Conservation (phyloP, 768 basidiomycete species). For the Termitomyces sp. region DNA sequence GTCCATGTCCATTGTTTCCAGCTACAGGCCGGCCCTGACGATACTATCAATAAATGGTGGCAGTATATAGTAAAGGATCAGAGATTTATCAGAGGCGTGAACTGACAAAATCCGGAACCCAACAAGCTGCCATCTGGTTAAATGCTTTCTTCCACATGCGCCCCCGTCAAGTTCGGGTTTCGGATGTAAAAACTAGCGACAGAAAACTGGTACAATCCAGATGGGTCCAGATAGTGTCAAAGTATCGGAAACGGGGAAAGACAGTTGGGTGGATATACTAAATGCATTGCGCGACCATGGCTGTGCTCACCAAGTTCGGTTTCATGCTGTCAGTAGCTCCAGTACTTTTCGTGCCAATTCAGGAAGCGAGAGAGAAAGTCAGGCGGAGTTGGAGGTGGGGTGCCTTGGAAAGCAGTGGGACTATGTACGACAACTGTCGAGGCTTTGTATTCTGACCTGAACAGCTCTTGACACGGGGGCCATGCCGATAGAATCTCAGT, state of each 20-base stretch:
- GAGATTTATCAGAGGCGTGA: not conserved
- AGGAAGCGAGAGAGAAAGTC: not conserved
- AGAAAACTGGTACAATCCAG: not conserved
- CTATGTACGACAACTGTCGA: not conserved
- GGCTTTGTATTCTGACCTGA: conserved; percentile 1
- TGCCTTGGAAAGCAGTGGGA: not conserved
- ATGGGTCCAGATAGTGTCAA: not conserved
- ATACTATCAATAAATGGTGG: conserved; percentile 8
- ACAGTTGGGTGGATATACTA: not conserved
- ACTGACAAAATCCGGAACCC: not conserved
- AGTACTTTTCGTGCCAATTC: not conserved
- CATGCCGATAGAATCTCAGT: conserved; percentile 4
- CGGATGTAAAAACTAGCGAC: not conserved
- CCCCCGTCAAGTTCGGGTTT: not conserved
- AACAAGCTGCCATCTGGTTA: not conserved
- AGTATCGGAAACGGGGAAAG: not conserved
- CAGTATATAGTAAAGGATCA: not conserved
- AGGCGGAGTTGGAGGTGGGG: not conserved
- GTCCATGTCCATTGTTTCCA: not conserved
- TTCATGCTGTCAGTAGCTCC: conserved; percentile 1
- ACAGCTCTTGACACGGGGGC: not conserved
- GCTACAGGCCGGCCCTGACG: not conserved
- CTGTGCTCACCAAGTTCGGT: not conserved
- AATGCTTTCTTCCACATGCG: no score
- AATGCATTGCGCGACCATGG: not conserved